A percentile compares a stretch with the other conserved stretches of the same genome.
Conservation (phyloP, 1,139 yeast species). For the Blastobotrys serpentis region DNA sequence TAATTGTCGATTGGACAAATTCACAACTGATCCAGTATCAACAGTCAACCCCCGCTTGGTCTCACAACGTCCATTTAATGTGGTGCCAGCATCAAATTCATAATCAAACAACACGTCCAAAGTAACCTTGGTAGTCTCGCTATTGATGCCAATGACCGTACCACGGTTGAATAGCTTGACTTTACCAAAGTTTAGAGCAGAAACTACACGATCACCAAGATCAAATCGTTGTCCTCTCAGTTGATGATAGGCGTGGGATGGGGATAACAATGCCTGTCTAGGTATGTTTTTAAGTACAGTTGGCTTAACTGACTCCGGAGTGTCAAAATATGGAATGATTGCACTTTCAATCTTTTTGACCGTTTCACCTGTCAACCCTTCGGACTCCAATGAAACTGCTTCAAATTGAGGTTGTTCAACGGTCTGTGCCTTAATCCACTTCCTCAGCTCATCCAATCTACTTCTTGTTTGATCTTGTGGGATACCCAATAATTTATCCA, state of each 20-base stretch:
- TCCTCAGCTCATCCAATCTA: slow-evolving; percentile 37
- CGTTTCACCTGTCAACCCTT: slow-evolving; percentile 67
- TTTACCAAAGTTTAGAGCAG: slow-evolving; percentile 83
- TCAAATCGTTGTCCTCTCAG: slow-evolving; percentile 74
- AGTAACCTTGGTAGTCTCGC: slow-evolving; percentile 54
- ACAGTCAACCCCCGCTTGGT: slow-evolving; percentile 82
- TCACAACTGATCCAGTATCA: slow-evolving; percentile 79
- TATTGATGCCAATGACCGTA: slow-evolving; percentile 79
- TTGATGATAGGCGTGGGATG: slow-evolving; percentile 68
- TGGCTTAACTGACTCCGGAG: slow-evolving; percentile 16
- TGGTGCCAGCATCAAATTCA: slow-evolving; percentile 79
- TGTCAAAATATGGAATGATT: slow-evolving; percentile 46
- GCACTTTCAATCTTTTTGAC: slow-evolving; percentile 66
- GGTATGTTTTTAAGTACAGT: slow-evolving; percentile 66
- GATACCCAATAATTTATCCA: slow-evolving; percentile 44
- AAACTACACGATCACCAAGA: slow-evolving; percentile 87
- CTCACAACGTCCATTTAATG: slow-evolving; percentile 70
- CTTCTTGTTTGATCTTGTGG: slow-evolving; percentile 45
- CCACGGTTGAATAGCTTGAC: slow-evolving; percentile 88
- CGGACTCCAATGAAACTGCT: slow-evolving; percentile 74
- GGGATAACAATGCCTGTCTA: slow-evolving; percentile 75
- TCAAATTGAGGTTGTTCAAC: slow-evolving; percentile 53
- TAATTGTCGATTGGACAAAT: slow-evolving; percentile 70
- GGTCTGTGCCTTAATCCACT: slow-evolving; percentile 46
- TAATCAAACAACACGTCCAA: slow-evolving; percentile 80